Conservation (phyloP, 306 rosid genomes). For the Quercus alba region DNA sequence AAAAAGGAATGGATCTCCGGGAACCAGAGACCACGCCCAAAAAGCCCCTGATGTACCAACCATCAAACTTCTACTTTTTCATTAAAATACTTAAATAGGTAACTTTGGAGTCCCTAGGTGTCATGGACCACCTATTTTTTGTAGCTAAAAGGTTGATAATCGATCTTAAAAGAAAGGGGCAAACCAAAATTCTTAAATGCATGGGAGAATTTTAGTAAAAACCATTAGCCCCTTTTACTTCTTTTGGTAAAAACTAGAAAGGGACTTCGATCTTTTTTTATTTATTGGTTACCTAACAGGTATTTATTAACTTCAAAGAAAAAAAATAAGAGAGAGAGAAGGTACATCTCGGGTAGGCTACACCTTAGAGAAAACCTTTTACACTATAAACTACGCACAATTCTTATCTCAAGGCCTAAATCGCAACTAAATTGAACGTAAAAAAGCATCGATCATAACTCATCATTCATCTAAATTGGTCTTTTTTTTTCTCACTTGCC, state of each 20-base stretch:
- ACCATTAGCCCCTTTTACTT: neutral
- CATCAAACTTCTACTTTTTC: constrained; percentile 4
- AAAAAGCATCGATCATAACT: too few relatives aligned
- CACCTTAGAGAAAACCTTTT: too few relatives aligned
- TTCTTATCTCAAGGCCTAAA: too few relatives aligned
- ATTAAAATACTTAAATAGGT: neutral
- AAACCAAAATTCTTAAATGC: neutral
- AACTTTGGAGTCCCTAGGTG: neutral
- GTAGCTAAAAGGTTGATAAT: neutral
- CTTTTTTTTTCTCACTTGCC: too few relatives aligned
- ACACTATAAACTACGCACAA: too few relatives aligned
- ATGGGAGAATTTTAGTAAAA: neutral
- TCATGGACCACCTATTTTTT: neutral
- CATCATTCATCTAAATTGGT: too few relatives aligned
- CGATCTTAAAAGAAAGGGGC: neutral
- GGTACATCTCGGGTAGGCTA: too few relatives aligned
- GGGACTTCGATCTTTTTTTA: neutral
- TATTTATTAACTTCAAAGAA: too few relatives aligned
- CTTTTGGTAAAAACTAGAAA: neutral
- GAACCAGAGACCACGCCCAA: constrained; percentile 35
- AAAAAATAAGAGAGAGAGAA: too few relatives aligned
- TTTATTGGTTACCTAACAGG: neutral
- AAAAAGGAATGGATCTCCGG: neutral
- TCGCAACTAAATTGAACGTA: too few relatives aligned
- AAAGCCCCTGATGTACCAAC: neutral